These are phyloP conservation scores for Gloeopeniophorella convolvens DNA, from an alignment of 768 basidiomycete species.

Conservation along the genomic window DNA sequence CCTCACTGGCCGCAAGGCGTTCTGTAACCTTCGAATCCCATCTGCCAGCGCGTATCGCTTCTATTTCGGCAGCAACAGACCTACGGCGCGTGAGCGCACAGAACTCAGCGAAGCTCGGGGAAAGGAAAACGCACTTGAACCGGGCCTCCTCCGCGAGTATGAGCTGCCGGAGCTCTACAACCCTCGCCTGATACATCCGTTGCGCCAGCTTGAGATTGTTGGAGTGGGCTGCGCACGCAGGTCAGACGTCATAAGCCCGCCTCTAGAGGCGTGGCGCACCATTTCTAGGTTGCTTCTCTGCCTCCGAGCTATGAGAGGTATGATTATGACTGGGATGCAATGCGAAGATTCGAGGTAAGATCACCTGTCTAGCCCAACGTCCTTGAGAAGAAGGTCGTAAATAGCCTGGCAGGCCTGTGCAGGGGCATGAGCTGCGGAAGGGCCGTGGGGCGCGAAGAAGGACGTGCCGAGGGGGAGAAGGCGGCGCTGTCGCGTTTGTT, in stretches of 20 bases:
- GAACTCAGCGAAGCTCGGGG: neutral
- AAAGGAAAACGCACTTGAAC: slow-evolving; percentile 54
- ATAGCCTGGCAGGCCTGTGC: slow-evolving; percentile 4
- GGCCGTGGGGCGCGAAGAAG: slow-evolving; percentile 14
- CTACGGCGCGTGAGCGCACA: slow-evolving; percentile 31
- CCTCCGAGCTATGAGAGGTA: slow-evolving; percentile 11
- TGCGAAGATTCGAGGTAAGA: too few relatives aligned
- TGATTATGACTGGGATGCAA: neutral
- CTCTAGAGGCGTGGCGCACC: slow-evolving; percentile 18
- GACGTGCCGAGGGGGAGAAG: slow-evolving; percentile 59
- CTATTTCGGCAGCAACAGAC: slow-evolving; percentile 63
- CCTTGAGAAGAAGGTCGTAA: slow-evolving; percentile 1
- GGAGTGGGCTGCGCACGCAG: slow-evolving; percentile 41
- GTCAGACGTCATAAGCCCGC: neutral
- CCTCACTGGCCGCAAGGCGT: slow-evolving; percentile 24
- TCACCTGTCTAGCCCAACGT: slow-evolving; percentile 9
- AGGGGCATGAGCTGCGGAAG: neutral
- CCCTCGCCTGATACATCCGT: slow-evolving; percentile 61
- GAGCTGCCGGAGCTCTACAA: slow-evolving; percentile 63
- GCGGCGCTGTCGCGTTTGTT: slow-evolving; percentile 48
- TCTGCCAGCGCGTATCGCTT: slow-evolving; percentile 61
- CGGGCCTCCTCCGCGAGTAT: slow-evolving; percentile 67
- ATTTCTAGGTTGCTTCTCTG: slow-evolving; percentile 49
- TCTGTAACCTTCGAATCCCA: slow-evolving; percentile 50
- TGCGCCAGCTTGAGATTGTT: slow-evolving; percentile 65